Evolutionary conservation across 2,329 filamentous ascomycete genomes (phyloP), one percentile per base, ranked within the genome.

Genomic region (Neoarthrinium moseri): DNA sequence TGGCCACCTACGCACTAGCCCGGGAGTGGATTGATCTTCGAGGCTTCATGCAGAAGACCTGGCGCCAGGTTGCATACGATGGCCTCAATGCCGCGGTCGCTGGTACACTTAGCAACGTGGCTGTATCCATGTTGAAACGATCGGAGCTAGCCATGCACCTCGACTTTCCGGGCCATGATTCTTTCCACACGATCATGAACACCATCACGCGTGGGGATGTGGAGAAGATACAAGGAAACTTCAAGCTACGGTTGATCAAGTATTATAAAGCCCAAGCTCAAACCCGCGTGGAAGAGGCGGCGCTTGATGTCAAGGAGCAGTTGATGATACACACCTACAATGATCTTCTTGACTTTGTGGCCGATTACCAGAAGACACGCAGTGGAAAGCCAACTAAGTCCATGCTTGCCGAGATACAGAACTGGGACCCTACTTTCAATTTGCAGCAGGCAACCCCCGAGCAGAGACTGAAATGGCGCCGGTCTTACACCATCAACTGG

Each of bases 401-500:
- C 1, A 35, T 35, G 33, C 33, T 35, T 20, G 18, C 18, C 15
- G 15, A 35, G 15, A 22, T 35, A n/a, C 6, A 35, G 2, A 12
- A 65, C 24, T 78, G 71, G 75, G 55, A 73, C 42, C 71, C 71
- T 6, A 50, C 55, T 2, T 57, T 72, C 11, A 51, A 75, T 45
- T 56, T 76, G 6, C 50, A 58, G 42, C 35, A 37, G 2, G 68
- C 67, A 0, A 72, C 56, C n/a, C 56, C 66, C 8, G 56, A 68
- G 5, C 54, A 76, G 40, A 57, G 70, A 18, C 30, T 72, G 4
- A 56, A 63, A 7, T 79, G 74, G 74, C 71, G 74, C 6, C 68
- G 72, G 2, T 52, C 57, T 0, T 78, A 74, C 43, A 74, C 69
- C 2, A 74, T 78, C 48, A 75, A 71, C 47, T 77, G 73, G 73